Evolutionary conservation across 257 asterid species (phyloP).

Genomic region (Salvia miltiorrhiza): DNA sequence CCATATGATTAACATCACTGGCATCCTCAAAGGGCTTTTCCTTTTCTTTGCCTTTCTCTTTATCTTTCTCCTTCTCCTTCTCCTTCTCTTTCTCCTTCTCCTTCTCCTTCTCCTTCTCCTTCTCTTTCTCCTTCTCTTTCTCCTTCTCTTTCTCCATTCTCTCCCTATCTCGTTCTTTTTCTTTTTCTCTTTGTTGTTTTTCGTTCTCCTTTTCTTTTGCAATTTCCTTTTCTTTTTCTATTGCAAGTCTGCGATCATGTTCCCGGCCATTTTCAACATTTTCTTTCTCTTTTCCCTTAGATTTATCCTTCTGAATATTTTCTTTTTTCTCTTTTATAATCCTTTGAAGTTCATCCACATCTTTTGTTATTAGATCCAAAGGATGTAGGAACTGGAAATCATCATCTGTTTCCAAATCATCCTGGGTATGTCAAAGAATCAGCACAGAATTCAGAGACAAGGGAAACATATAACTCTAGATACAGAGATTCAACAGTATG

Average conservation of each 20-base stretch:
- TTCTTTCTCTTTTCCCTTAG: slow-evolving; percentile 69
- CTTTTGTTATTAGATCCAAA: slow-evolving; percentile 87
- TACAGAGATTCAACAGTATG: neutral
- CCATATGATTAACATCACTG: slow-evolving; percentile 38
- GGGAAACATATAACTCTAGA: slow-evolving; percentile 15
- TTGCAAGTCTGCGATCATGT: slow-evolving; percentile 48
- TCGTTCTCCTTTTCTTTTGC: slow-evolving; percentile 45
- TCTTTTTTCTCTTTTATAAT: slow-evolving; percentile 79
- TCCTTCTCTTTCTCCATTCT: slow-evolving; percentile 45
- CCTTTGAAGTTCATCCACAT: slow-evolving; percentile 70
- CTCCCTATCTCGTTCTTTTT: slow-evolving; percentile 51
- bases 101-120: slow-evolving; percentile 38
- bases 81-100: slow-evolving; percentile 52
- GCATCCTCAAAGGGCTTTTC: slow-evolving; percentile 63
- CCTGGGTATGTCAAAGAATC: slow-evolving; percentile 55
- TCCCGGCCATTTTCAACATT: slow-evolving; percentile 48
- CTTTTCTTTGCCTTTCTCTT: too few relatives aligned
- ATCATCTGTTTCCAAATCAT: slow-evolving; percentile 68
- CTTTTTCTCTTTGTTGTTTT: slow-evolving; percentile 61
- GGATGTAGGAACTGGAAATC: slow-evolving; percentile 88
- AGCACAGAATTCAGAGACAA: slow-evolving; percentile 21
- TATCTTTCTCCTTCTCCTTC: slow-evolving; percentile 49
- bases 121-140: slow-evolving; percentile 54
- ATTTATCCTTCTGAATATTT: slow-evolving; percentile 48
- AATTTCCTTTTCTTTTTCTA: slow-evolving; percentile 44